Conservation (phyloP, 352 stramenopile genomes). For the Globisporangium mamillatum region DNA sequence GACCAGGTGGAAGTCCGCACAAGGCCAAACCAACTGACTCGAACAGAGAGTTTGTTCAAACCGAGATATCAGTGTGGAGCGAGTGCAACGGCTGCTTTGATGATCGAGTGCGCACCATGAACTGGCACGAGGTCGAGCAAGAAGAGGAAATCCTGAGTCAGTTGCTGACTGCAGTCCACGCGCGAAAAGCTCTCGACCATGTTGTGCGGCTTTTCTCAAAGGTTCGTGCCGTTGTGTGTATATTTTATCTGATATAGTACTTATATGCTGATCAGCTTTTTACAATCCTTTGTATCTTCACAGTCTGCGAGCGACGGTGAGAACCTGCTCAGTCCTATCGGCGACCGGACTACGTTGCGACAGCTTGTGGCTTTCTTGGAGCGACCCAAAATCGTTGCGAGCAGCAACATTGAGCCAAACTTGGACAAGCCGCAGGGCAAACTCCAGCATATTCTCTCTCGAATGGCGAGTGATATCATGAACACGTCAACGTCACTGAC, state of each 20-base stretch:
- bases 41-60: conserved; percentile 20
- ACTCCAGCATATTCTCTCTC: conserved; percentile 66
- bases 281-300: background rate
- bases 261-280: too few species aligned
- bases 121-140: conserved; percentile 52
- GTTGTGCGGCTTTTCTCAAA: conserved; percentile 58
- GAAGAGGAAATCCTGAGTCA: conserved; percentile 65
- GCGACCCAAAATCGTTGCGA: conserved; percentile 3
- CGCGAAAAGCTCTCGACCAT: conserved; percentile 63
- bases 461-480: conserved; percentile 47
- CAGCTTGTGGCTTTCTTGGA: conserved; percentile 60
- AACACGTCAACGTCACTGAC: conserved; percentile 34
- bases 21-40: conserved; percentile 40
- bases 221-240: conserved; percentile 21
- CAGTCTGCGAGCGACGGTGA: conserved; percentile 30
- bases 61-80: conserved; percentile 59
- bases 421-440: conserved; percentile 30
- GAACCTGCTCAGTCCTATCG: conserved; percentile 53
- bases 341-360: conserved; percentile 60
- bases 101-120: conserved; percentile 57
- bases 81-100: conserved; percentile 66
- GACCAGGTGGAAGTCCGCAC: conserved; percentile 38
- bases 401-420: conserved; percentile 14
- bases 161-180: conserved; percentile 58
- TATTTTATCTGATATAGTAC: too few species aligned